Evolutionary conservation across 176 grass and related monocot species (phyloP).

Genomic region (Carex kokanica): DNA sequence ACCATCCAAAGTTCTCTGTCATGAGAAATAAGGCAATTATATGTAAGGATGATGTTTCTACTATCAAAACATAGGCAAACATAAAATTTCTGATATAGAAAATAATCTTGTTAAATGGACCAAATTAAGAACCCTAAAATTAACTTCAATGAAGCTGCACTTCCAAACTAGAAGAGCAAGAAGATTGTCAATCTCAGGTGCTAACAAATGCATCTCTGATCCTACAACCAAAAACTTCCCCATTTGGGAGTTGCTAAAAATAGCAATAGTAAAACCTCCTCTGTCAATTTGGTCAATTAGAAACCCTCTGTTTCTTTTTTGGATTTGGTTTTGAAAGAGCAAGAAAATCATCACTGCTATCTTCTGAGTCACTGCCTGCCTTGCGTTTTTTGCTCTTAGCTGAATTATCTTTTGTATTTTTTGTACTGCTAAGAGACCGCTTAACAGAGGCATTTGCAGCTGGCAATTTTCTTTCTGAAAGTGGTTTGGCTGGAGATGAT

Average conservation of each 20-base stretch:
- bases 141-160: not conserved
- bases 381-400: slow-evolving; percentile 21
- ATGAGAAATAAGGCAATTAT: not conserved
- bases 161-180: not conserved
- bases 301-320: slow-evolving; percentile 25
- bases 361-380: not conserved
- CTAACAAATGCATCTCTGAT: slow-evolving; percentile 1
- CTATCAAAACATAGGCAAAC: not conserved
- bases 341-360: slow-evolving; percentile 22
- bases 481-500: slow-evolving; percentile 15
- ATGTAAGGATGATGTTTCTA: not conserved
- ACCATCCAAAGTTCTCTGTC: not conserved
- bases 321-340: not conserved
- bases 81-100: not conserved
- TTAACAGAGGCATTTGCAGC: not conserved
- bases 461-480: not conserved
- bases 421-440: not conserved
- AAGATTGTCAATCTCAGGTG: not conserved
- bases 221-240: not conserved
- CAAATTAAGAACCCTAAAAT: not conserved
- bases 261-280: not conserved
- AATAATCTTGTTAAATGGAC: not conserved
- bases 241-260: not conserved
- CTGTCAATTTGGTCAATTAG: not conserved
- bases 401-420: slow-evolving; percentile 7